Base-by-base conservation (phyloP, 208 protist genomes). In the Trypanosomatidae sp. region DNA sequence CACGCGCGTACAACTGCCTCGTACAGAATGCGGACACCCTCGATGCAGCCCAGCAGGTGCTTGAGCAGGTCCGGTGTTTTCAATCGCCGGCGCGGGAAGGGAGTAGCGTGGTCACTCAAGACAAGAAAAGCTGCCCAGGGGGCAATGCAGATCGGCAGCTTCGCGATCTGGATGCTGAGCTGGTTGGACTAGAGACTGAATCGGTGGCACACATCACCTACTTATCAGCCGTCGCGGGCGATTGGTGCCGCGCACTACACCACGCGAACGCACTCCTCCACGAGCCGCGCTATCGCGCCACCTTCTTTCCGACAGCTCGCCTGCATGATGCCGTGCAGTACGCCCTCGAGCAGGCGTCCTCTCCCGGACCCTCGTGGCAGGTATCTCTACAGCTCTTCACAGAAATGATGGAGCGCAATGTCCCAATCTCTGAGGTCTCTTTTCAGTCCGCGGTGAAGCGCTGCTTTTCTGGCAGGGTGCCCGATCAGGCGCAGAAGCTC, bases 251-350 rank as follows among this genome's bases (percentile, higher is more conserved):
- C 36, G 80, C 90, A 10, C 74, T 96, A 58, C 72, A 73, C 36
- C 79, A 77, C 33, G 74, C 91, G 52, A 73, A 89, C 55, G 25
- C 73, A 15, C 89, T 94, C 52, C 73, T 91, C 22, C 66, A 83
- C 49, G 67, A 90, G 30, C 81, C 79, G 12, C 65, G 62, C 36
- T 76, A 77, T n/a, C 39, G 67, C 44, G n/a, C 72, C 9, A 82
- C 78, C 15, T 96, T 91, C 71, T 56, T 94, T 7, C 92, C 92
- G 1, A 87, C 90, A 0, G 83, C 90, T n/a, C 80, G 84, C 44
- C 62, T 87, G 60, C 92, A 96, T 71, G 90, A 96, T 66, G 85
- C 85, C 46, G 82, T 95, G 76, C 92, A 96, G 80, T 95, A 91
- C 69, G 89, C 89, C 0, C 65, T 96, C 50, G 81, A 87, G 68